Evolutionary conservation across 192 early-diverging fungal genomes (phyloP), one percentile per base, ranked within the genome.

Genomic region (Jimgerdemannia flammicorona): DNA sequence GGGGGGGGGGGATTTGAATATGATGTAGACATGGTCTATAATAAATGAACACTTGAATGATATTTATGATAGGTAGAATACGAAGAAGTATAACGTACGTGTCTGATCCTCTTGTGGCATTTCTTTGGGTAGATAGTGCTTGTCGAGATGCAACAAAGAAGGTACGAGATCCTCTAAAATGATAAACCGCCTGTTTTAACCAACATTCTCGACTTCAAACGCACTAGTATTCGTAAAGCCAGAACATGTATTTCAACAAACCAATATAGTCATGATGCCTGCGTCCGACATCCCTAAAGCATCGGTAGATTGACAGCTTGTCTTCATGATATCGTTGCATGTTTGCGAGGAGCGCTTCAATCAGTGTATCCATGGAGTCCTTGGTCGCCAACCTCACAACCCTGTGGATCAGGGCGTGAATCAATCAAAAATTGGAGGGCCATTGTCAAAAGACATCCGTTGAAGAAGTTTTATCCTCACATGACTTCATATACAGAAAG

Each of bases 301-400:
- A 93, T 39, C 73, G 75, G 75, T 91, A 95, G 6, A 96, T 90
- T 0, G 88, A 88, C 8, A 85, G 70, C 68, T 87, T 84, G 73
- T 97, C 96, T 19, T 89, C 88, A 0, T 90, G 86, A 71, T 93
- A 94, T 42, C 87, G 72, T 4, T 81, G 84, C 77, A 96, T 80
- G 72, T 89, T 93, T 39, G 82, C 79, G 9, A 78, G 79, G 4
- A 99, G 71, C n/a, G 84, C 85, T n/a, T 79, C 79, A 67, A 91
- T 77, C 20, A 93, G 85, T 29, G 75, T 84, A 4, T 72, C 70
- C 63, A 90, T 80, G 29, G 84, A 83, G n/a, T 85, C 76, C 11
- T 75, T 44, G 1, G 80, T 75, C 4, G 74, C 72, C 43, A 91
- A 78, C 17, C 82, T 80, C 4, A 88, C 76, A n/a, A 86, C 84